Percentiles rank a stretch among this genome's conserved stretches.
These are phyloP conservation scores for Spinellus fusiger DNA, from an alignment of 192 early-diverging fungal genomes.

Conservation along the genomic window DNA sequence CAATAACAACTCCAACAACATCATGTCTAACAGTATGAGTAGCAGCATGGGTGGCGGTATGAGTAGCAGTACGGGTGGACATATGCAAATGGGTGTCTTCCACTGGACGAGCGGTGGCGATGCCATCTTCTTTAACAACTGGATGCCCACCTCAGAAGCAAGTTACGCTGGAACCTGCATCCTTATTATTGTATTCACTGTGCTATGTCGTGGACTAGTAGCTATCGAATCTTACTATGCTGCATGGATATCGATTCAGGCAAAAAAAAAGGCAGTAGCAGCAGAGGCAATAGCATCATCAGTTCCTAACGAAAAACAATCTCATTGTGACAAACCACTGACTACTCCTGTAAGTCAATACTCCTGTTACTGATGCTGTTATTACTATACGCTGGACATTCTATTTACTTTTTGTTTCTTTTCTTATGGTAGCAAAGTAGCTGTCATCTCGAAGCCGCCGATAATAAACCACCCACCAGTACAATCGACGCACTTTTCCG, in stretches of 20 bases:
- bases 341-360: too few species aligned
- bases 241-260: conserved; percentile 30
- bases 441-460: neutral
- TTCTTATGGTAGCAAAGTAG: conserved; percentile 8
- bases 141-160: conserved; percentile 37
- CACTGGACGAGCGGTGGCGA: conserved; percentile 30
- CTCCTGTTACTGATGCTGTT: too few species aligned
- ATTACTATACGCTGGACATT: too few species aligned
- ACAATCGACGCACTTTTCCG: neutral
- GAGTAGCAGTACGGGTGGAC: neutral
- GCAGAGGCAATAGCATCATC: neutral
- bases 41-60: neutral
- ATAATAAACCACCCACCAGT: neutral
- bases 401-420: too few species aligned
- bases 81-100: conserved; percentile 31
- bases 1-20: too few species aligned
- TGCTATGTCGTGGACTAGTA: conserved; percentile 34
- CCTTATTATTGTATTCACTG: conserved; percentile 38
- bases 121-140: conserved; percentile 35
- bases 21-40: neutral
- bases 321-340: neutral
- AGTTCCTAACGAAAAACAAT: neutral
- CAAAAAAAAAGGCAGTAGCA: conserved; percentile 11
- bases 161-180: conserved; percentile 43
- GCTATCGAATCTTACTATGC: conserved; percentile 38